phyloP scores from a whole-genome alignment of 805 yeast genomes.

The Wickerhamiella australiensis region DNA sequence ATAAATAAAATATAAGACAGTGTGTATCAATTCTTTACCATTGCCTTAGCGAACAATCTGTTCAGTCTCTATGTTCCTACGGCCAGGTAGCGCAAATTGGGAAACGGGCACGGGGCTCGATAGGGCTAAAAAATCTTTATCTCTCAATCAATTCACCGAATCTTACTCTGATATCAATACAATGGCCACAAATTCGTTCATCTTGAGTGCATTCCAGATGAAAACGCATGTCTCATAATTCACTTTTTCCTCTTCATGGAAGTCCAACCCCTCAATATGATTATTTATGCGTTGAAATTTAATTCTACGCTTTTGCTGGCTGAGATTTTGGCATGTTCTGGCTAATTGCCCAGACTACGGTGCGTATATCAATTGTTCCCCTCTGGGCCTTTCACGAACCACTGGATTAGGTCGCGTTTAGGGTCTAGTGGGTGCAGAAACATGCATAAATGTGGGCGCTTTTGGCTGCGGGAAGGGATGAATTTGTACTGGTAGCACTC shows the following conservation, averaged over 20 bases:
- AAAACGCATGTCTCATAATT: conserved; percentile 1
- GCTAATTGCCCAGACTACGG: neutral
- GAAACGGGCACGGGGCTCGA: neutral
- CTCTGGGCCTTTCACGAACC: neutral
- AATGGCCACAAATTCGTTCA: neutral
- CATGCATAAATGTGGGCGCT: neutral
- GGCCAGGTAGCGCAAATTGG: neutral
- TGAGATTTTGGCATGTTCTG: neutral
- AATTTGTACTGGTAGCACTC: too few species aligned
- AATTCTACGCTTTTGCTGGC: neutral
- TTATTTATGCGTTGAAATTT: neutral
- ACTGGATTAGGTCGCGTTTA: neutral
- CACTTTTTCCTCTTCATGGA: neutral
- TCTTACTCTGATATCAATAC: neutral
- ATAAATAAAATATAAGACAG: neutral
- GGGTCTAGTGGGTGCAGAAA: neutral
- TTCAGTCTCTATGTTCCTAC: neutral
- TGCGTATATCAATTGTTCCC: neutral
- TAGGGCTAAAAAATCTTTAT: neutral
- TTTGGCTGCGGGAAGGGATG: too few species aligned
- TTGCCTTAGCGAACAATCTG: neutral
- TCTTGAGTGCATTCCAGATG: conserved; percentile 1
- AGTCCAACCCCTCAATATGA: neutral
- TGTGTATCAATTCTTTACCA: neutral
- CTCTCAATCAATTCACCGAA: neutral